These are phyloP conservation scores for Saitozyma sp. DNA, from an alignment of 768 basidiomycete genomes.

Conservation along the genomic window DNA sequence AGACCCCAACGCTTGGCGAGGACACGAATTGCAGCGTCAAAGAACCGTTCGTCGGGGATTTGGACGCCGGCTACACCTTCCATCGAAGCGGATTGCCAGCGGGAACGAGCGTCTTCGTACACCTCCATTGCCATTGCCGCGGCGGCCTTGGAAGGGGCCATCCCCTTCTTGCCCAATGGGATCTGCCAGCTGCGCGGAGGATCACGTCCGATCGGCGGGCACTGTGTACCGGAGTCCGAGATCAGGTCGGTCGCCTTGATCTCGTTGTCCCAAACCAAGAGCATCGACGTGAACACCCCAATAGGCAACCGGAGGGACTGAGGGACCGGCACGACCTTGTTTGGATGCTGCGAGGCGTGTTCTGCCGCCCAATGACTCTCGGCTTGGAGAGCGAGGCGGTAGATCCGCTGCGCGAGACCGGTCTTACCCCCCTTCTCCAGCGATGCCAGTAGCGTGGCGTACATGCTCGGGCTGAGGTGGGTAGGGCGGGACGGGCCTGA, in stretches of 20 bases:
- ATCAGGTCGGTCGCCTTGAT: background rate
- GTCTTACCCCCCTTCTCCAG: conserved; percentile 5
- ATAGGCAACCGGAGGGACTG: conserved; percentile 20
- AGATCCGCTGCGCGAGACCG: conserved; percentile 26
- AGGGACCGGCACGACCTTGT: background rate
- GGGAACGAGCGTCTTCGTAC: too few species aligned
- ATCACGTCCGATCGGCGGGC: too few species aligned
- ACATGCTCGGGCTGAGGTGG: conserved; percentile 8
- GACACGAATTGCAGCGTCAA: background rate
- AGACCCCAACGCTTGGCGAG: conserved; percentile 2
- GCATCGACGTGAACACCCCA: conserved; percentile 27
- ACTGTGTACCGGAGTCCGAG: too few species aligned
- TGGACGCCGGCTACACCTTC: background rate
- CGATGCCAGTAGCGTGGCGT: conserved; percentile 6
- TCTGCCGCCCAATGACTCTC: conserved; percentile 18
- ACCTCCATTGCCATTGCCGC: too few species aligned
- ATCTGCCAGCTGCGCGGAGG: too few species aligned
- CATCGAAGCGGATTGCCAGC: too few species aligned
- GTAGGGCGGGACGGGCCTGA: background rate
- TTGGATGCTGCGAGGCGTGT: background rate
- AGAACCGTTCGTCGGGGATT: conserved; percentile 5
- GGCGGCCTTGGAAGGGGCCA: too few species aligned
- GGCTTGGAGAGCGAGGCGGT: conserved; percentile 21
- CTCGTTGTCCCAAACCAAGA: conserved; percentile 33
- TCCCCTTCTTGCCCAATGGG: too few species aligned